These are phyloP conservation scores for Salicornia ramosissima DNA, from an alignment of 148 eudicot species.

Conservation along the genomic window DNA sequence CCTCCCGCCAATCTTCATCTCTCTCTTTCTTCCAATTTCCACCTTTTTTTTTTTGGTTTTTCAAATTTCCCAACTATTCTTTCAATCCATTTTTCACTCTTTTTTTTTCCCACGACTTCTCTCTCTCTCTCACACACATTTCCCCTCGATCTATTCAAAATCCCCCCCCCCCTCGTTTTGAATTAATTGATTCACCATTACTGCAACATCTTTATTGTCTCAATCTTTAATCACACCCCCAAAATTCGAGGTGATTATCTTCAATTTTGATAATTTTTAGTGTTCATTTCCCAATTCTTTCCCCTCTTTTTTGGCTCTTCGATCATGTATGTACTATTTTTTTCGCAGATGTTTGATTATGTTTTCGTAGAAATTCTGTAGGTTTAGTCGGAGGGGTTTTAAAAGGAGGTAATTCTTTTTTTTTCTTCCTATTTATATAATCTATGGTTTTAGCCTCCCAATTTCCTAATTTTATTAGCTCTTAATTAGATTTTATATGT, in stretches of 20 bases:
- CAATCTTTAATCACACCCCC: not conserved
- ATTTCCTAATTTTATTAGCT: not conserved
- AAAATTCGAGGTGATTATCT: not conserved
- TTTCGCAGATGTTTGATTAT: not conserved
- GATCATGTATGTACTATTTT: not conserved
- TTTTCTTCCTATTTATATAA: not conserved
- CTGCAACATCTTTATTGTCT: not conserved
- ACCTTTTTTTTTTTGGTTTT: no score
- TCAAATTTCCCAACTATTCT: no score
- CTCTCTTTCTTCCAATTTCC: not conserved
- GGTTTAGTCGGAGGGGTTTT: no score
- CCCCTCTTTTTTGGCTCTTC: not conserved
- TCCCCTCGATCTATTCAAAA: not conserved
- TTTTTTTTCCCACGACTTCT: conserved; percentile 20
- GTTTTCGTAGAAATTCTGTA: not conserved
- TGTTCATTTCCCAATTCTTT: not conserved
- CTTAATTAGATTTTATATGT: not conserved
- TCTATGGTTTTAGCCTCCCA: no score
- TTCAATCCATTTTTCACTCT: not conserved
- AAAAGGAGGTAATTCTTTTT: not conserved
- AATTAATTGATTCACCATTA: not conserved
- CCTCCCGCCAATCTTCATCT: not conserved
- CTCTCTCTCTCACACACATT: conserved; percentile 13
- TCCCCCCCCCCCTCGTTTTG: not conserved
- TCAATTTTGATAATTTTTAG: no score